phyloP scores from a whole-genome alignment of 2,329 filamentous ascomycete species.

The Fusarium camptoceras region DNA sequence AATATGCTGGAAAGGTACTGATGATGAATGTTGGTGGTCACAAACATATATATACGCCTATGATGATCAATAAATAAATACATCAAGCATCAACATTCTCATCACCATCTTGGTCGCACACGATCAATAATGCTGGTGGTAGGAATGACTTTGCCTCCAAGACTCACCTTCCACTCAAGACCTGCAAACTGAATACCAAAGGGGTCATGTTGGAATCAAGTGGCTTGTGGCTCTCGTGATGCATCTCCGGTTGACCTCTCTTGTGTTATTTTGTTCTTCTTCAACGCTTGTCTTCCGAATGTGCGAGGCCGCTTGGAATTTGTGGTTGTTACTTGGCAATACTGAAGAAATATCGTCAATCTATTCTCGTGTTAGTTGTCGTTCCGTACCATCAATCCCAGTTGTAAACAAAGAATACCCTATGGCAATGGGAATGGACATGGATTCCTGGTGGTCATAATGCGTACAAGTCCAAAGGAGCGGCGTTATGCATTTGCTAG shows the following conservation, averaged over 20 bases:
- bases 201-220: slow-evolving; percentile 12
- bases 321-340: neutral
- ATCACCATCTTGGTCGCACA: neutral
- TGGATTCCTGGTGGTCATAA: slow-evolving; percentile 12
- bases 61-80: neutral
- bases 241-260: neutral
- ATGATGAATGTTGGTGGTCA: neutral
- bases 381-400: neutral
- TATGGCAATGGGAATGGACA: slow-evolving; percentile 4
- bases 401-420: neutral
- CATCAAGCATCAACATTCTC: neutral
- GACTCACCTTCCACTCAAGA: slow-evolving; percentile 13
- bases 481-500: slow-evolving; percentile 30
- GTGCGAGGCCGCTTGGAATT: neutral
- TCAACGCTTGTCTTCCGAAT: neutral
- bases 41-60: neutral
- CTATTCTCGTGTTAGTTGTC: neutral
- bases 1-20: neutral
- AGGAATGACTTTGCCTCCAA: slow-evolving; percentile 16
- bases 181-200: slow-evolving; percentile 33
- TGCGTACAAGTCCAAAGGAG: neutral
- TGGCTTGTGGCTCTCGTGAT: slow-evolving; percentile 6
- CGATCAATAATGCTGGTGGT: slow-evolving; percentile 14
- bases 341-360: neutral
- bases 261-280: neutral